Percentiles rank a stretch among this genome's conserved stretches.
Evolutionary conservation across 2,329 filamentous ascomycete genomes (phyloP).

Genomic region (Chaetomiaceae sp.): DNA sequence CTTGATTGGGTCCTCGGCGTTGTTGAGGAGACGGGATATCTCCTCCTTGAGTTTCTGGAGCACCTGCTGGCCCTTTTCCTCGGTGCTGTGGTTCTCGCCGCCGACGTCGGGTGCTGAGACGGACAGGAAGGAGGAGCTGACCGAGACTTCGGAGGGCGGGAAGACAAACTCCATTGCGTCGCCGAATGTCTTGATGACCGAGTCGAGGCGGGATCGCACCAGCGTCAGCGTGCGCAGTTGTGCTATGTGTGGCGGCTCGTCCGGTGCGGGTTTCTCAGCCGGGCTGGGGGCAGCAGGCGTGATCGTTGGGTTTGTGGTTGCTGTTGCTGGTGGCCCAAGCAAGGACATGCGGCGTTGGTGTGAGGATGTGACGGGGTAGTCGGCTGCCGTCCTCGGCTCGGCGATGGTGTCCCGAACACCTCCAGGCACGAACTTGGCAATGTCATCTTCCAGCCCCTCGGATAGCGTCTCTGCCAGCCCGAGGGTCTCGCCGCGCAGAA

Average conservation of each 20-base stretch:
- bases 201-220: slow-evolving; percentile 78
- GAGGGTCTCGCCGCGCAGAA: slow-evolving; percentile 81
- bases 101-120: slow-evolving; percentile 80
- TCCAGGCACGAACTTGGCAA: slow-evolving; percentile 64
- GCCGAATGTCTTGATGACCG: slow-evolving; percentile 86
- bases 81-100: slow-evolving; percentile 56
- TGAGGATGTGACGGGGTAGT: not conserved
- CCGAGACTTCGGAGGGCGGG: slow-evolving; percentile 78
- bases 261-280: slow-evolving; percentile 22
- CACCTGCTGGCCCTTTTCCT: slow-evolving; percentile 84
- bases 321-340: slow-evolving; percentile 6
- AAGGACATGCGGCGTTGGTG: slow-evolving; percentile 26
- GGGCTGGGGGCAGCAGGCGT: slow-evolving; percentile 11
- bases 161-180: slow-evolving; percentile 95
- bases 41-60: slow-evolving; percentile 66
- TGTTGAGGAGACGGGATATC: slow-evolving; percentile 58
- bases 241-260: slow-evolving; percentile 64
- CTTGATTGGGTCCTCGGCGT: slow-evolving; percentile 51
- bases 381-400: slow-evolving; percentile 16
- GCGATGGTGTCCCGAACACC: slow-evolving; percentile 36
- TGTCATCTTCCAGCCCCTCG: slow-evolving; percentile 66
- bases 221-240: slow-evolving; percentile 77
- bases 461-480: slow-evolving; percentile 74
- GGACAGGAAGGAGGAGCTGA: slow-evolving; percentile 80
- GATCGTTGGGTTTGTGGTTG: slow-evolving; percentile 2